These are phyloP conservation scores for Mycothermus thermophilus DNA, from an alignment of 495 filamentous ascomycete genomes.

Conservation along the genomic window DNA sequence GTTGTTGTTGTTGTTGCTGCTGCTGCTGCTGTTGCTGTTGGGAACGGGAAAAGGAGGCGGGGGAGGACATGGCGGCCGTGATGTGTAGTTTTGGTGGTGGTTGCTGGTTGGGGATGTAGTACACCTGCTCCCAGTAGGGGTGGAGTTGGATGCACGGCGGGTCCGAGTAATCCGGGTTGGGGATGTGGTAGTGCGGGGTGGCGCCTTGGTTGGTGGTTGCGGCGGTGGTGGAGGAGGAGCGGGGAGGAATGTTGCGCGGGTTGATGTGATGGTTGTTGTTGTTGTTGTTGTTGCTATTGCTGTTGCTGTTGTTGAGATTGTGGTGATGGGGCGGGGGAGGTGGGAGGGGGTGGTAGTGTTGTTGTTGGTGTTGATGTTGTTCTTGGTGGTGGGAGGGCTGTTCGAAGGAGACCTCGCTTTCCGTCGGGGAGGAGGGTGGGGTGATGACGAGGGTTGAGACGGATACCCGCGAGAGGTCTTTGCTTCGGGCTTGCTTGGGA, in stretches of 20 bases:
- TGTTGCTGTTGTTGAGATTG: too few relatives aligned
- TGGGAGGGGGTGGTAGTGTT: not conserved
- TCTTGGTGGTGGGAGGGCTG: not conserved
- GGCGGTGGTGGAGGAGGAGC: not conserved
- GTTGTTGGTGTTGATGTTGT: not conserved
- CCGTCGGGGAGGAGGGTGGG: slow-evolving; percentile 7
- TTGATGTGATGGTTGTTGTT: too few relatives aligned
- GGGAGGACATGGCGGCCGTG: too few relatives aligned
- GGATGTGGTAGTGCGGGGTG: not conserved
- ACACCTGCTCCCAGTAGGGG: slow-evolving; percentile 3
- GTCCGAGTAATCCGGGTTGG: not conserved
- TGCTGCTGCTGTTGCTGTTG: too few relatives aligned
- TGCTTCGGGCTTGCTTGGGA: not conserved
- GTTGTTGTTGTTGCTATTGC: too few relatives aligned
- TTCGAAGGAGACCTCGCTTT: not conserved
- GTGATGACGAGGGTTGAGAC: slow-evolving; percentile 7
- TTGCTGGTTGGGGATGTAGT: slow-evolving; percentile 9
- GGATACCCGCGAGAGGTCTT: not conserved
- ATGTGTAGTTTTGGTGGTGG: slow-evolving; percentile 18
- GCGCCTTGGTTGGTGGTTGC: not conserved
- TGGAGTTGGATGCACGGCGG: not conserved
- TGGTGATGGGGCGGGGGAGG: too few relatives aligned
- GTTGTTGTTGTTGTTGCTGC: too few relatives aligned
- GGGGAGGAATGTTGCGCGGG: not conserved
- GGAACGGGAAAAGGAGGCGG: too few relatives aligned